Conservation (phyloP, 2,329 filamentous ascomycete genomes). For the Xylaria digitata region DNA sequence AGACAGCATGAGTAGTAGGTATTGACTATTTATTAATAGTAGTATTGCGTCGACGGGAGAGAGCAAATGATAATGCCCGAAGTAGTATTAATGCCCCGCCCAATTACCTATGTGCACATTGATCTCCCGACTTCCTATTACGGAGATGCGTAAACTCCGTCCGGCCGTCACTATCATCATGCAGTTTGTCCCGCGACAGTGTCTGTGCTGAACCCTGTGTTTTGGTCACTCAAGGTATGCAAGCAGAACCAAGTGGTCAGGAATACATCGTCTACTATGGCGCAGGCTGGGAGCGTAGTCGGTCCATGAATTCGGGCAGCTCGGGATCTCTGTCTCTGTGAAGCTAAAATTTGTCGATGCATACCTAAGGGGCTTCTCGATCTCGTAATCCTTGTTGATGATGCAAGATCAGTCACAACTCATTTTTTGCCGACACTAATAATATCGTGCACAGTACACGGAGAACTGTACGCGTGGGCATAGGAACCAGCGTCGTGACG, state of each 20-base stretch:
- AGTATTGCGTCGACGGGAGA: background rate
- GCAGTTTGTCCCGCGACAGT: background rate
- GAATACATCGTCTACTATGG: background rate
- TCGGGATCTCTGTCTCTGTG: too few relatives aligned
- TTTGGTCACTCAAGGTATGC: background rate
- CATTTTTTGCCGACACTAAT: background rate
- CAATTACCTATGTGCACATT: background rate
- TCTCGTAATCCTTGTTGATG: background rate
- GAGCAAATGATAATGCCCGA: background rate
- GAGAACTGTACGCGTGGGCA: constrained; percentile 13
- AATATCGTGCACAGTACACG: constrained; percentile 10
- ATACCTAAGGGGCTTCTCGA: constrained; percentile 3
- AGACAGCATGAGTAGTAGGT: too few relatives aligned
- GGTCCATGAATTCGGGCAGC: background rate
- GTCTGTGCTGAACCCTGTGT: background rate
- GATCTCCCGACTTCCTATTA: constrained; percentile 16
- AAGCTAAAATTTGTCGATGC: constrained; percentile 1
- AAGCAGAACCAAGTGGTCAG: background rate
- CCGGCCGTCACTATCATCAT: constrained; percentile 9
- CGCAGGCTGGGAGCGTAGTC: background rate
- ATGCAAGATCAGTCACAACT: constrained; percentile 12
- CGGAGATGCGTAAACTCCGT: constrained; percentile 15
- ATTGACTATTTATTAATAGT: too few relatives aligned
- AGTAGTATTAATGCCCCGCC: constrained; percentile 1
- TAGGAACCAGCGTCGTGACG: constrained; percentile 7